Percentiles rank a stretch among this genome's conserved stretches.
Evolutionary conservation across 345 rosid genomes (phyloP).

Genomic region (Rubroshorea leprosula): DNA sequence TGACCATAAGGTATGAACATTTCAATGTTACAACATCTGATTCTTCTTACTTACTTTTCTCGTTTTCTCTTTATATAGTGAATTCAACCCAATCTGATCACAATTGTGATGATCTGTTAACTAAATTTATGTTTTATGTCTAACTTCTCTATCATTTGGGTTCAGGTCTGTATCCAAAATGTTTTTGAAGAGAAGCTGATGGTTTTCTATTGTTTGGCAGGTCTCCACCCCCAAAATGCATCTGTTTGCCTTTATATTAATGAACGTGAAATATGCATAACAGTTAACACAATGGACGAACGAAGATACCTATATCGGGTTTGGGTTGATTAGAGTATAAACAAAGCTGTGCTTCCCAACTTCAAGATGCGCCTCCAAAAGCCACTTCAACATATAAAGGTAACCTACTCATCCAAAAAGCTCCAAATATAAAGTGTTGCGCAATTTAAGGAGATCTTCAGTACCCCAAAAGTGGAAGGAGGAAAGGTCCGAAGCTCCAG

Average conservation of each 20-base stretch:
- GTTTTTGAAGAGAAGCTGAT: too few relatives aligned
- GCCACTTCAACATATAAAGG: background rate
- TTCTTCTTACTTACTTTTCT: too few relatives aligned
- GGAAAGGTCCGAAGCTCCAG: conserved; percentile 10
- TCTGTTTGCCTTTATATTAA: background rate
- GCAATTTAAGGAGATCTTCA: conserved; percentile 31
- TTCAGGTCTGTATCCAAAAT: too few relatives aligned
- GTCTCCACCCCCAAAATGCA: too few relatives aligned
- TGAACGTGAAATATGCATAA: background rate
- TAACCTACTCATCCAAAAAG: conserved; percentile 20
- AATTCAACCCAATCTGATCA: too few relatives aligned
- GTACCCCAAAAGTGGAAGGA: conserved; percentile 18
- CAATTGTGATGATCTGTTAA: too few relatives aligned
- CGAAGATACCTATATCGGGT: conserved; percentile 16
- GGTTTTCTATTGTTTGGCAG: too few relatives aligned
- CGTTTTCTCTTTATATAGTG: too few relatives aligned
- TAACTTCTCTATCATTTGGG: too few relatives aligned
- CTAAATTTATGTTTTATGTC: too few relatives aligned
- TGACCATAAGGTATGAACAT: too few relatives aligned
- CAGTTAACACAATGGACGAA: background rate
- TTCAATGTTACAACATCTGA: too few relatives aligned
- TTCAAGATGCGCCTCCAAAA: background rate
- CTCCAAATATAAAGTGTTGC: conserved; percentile 16
- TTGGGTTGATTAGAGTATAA: background rate
- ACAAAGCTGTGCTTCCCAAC: background rate